Evolutionary conservation across 1,284 basidiomycete species (phyloP), one percentile per base, ranked within the genome.

Genomic region (Tremellales sp.): DNA sequence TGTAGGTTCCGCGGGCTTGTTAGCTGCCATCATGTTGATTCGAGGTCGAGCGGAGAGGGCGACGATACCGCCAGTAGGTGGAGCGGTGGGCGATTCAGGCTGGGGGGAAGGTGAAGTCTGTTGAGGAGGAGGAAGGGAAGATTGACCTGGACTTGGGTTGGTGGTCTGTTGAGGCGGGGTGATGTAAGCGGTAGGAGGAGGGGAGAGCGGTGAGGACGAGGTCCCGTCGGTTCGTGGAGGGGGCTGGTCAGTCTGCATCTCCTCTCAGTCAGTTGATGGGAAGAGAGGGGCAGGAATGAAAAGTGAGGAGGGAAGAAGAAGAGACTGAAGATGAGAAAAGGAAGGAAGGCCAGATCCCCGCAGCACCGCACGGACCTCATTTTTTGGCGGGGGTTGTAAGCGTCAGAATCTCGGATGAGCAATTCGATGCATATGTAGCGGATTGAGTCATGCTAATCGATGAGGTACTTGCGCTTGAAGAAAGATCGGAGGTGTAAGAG

Each of bases 391-490:
- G n/a, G n/a, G n/a, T n/a, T n/a, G n/a, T n/a, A n/a, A n/a, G n/a
- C n/a, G n/a, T n/a, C n/a, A n/a, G n/a, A n/a, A n/a, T n/a, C n/a
- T n/a, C n/a, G n/a, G n/a, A n/a, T n/a, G n/a, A n/a, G n/a, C n/a
- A n/a, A n/a, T n/a, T n/a, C n/a, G n/a, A 51, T 46, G 44, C 43
- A 51, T 46, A 37, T 49, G 21, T 10, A n/a, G n/a, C n/a, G n/a
- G n/a, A 17, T 48, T 19, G 27, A 17, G 43, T 23, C 35, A 21
- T 22, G 24, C 59, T 68, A 94, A 72, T 96, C 93, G 67, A 97
- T 97, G 68, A 97, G 84, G 74, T 96, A 96, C 76, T 97, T 97
- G 67, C 88, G 82, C 78, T 90, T 92, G 83, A 97, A 97, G 81
- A 89, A 97, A 29, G 87, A 82, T 44, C 93, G 82, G 29, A 97